Evolutionary conservation across 371 early-diverging fungal genomes (phyloP).

Genomic region (Mortierella sp.): DNA sequence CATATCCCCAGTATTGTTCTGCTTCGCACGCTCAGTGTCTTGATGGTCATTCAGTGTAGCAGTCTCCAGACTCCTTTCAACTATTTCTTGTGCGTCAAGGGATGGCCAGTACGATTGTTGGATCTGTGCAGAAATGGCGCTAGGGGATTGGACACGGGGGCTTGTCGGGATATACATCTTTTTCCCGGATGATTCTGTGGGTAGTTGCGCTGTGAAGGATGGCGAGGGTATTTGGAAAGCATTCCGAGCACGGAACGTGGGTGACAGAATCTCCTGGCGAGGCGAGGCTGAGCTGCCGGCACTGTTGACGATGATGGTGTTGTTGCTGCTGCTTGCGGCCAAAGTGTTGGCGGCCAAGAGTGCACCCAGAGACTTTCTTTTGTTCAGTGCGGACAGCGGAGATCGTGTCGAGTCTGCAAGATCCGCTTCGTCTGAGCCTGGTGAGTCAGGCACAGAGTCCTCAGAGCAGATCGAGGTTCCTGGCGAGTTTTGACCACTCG

Average conservation of each 20-base stretch:
- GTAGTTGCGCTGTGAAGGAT: constrained; percentile 31
- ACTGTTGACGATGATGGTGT: constrained; percentile 33
- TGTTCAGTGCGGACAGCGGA: constrained; percentile 49
- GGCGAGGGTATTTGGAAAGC: constrained; percentile 32
- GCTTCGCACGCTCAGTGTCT: constrained; percentile 1
- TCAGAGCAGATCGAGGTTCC: constrained; percentile 35
- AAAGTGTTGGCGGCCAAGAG: constrained; percentile 54
- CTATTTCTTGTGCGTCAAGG: constrained; percentile 6
- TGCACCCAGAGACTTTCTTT: constrained; percentile 53
- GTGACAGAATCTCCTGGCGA: constrained; percentile 45
- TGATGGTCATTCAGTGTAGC: not conserved
- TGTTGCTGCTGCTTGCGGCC: constrained; percentile 44
- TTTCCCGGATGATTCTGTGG: constrained; percentile 42
- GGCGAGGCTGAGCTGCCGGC: constrained; percentile 18
- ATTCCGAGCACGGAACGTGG: constrained; percentile 47
- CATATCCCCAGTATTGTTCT: constrained; percentile 10
- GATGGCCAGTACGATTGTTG: constrained; percentile 32
- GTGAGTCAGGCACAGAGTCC: constrained; percentile 44
- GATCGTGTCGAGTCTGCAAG: constrained; percentile 22
- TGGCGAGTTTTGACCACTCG: constrained; percentile 49
- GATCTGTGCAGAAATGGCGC: constrained; percentile 43
- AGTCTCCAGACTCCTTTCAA: constrained; percentile 1
- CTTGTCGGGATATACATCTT: constrained; percentile 31
- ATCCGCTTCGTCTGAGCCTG: constrained; percentile 45
- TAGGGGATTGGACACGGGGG: constrained; percentile 47